Evolutionary conservation across 78 protist genomes (phyloP), one percentile per base, ranked within the genome.

Genomic region (Dictyostelium discoideum): DNA sequence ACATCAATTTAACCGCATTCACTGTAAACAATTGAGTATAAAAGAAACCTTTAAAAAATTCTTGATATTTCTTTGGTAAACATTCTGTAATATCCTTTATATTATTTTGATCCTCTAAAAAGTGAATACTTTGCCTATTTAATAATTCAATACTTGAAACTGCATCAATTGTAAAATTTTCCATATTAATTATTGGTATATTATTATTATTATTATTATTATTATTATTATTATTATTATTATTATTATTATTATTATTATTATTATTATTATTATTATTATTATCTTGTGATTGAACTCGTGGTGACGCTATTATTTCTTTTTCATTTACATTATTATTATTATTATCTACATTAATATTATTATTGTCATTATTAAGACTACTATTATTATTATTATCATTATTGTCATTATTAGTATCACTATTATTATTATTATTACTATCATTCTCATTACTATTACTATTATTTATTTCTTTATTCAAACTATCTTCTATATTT

Each of bases 81-180:
- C 95, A 90, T 37, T 90, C 84, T 5, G 60, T 48, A 9, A 89
- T 46, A 32, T 54, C 78, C 14, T 37, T 54, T 24, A 84, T 84
- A 22, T 90, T 90, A 22, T 50, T 24, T 37, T 80, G 78, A 82
- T 90, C 79, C 39, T 90, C 95, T 42, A 90, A 63, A 77, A 90
- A 90, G 39, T 90, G 87, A 37, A 90, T 90, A 72, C 88, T 90
- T 83, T 90, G 95, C 14, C 63, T 90, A 69, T 90, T 90, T 16
- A 90, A 74, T 85, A 90, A 22, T 37, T 90, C 95, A 54, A 82
- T 90, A 18, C 87, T 81, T 1, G 85, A 54, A 8, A 85, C 16
- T 54, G 95, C 82, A 82, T 90, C 95, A 20, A 90, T 90, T 40
- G 74, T 74, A 74, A 16, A 74, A 74, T 74, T 74, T 74, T 74